Percentiles rank a stretch among this genome's conserved stretches.
Conservation (phyloP, 345 rosid genomes). For the Salix udensis region DNA sequence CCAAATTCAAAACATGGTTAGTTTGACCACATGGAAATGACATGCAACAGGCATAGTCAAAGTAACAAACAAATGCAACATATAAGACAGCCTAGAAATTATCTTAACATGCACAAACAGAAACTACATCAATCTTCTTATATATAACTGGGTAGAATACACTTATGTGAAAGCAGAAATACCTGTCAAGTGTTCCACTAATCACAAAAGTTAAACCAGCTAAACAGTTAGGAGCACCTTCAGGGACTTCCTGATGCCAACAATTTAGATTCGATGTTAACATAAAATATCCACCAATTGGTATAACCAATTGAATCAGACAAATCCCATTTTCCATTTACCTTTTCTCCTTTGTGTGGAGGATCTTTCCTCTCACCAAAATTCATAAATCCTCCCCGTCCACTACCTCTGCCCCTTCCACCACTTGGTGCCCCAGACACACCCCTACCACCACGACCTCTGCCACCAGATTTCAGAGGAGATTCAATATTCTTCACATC, state of each 20-base stretch:
- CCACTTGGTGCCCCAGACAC: constrained; percentile 52
- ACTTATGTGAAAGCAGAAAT: constrained; percentile 5
- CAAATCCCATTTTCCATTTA: constrained; percentile 14
- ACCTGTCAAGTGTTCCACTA: constrained; percentile 99
- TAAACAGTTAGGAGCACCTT: constrained; percentile 85
- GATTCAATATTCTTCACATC: constrained; percentile 49
- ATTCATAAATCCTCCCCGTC: constrained; percentile 88
- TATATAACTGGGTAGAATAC: background rate
- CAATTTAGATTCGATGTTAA: constrained; percentile 22
- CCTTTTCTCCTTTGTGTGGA: constrained; percentile 99
- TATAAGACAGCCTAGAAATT: background rate
- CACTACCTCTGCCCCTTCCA: constrained; percentile 92
- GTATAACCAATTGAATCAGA: background rate
- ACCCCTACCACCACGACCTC: constrained; percentile 85
- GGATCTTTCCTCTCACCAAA: constrained; percentile 98
- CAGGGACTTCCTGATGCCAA: constrained; percentile 88
- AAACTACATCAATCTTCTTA: background rate
- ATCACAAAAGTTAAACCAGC: constrained; percentile 87
- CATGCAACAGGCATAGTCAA: background rate
- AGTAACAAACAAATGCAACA: background rate
- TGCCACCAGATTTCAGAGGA: constrained; percentile 61
- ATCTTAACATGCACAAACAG: background rate
- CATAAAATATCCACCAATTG: background rate
- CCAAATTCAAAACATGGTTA: constrained; percentile 4
- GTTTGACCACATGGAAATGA: background rate